Evolutionary conservation across 1,284 basidiomycete genomes (phyloP).

Genomic region (Abortiporus biennis): DNA sequence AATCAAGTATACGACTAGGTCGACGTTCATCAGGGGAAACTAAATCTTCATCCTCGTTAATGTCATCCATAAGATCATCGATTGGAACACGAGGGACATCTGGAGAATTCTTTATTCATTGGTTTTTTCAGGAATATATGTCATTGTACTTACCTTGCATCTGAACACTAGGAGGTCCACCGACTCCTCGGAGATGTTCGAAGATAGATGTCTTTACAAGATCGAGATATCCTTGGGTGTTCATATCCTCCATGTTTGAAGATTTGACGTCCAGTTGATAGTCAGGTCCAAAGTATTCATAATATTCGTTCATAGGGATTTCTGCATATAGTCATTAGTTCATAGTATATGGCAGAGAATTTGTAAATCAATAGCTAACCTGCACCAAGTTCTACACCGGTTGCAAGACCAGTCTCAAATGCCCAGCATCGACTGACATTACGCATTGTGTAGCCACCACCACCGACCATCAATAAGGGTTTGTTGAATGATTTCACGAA

Average conservation of each 20-base stretch:
- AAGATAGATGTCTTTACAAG: slow-evolving; percentile 91
- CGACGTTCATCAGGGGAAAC: slow-evolving; percentile 71
- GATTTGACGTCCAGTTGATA: slow-evolving; percentile 96
- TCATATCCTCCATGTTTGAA: slow-evolving; percentile 95
- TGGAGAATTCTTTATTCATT: slow-evolving; percentile 23
- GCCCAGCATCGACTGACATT: slow-evolving; percentile 98
- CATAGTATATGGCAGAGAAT: not conserved
- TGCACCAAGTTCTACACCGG: slow-evolving; percentile 87
- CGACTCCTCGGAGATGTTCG: slow-evolving; percentile 81
- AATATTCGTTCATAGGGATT: slow-evolving; percentile 97
- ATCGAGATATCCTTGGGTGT: slow-evolving; percentile 89
- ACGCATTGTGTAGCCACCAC: slow-evolving; percentile 98
- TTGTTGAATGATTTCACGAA: slow-evolving; percentile 97
- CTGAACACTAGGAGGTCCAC: slow-evolving; percentile 87
- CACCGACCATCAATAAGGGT: slow-evolving; percentile 89
- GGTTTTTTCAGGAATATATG: not conserved
- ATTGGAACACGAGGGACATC: slow-evolving; percentile 77
- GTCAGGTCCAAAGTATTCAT: slow-evolving; percentile 98
- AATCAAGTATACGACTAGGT: slow-evolving; percentile 67
- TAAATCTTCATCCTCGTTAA: slow-evolving; percentile 76
- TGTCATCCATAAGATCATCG: slow-evolving; percentile 74
- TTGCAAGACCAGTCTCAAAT: slow-evolving; percentile 95
- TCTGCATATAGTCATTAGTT: slow-evolving; percentile 40
- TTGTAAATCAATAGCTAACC: slow-evolving; percentile 36
- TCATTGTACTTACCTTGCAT: slow-evolving; percentile 56